These are phyloP conservation scores for Polyplosphaeria fusca DNA, from an alignment of 495 filamentous ascomycete species.

Conservation along the genomic window DNA sequence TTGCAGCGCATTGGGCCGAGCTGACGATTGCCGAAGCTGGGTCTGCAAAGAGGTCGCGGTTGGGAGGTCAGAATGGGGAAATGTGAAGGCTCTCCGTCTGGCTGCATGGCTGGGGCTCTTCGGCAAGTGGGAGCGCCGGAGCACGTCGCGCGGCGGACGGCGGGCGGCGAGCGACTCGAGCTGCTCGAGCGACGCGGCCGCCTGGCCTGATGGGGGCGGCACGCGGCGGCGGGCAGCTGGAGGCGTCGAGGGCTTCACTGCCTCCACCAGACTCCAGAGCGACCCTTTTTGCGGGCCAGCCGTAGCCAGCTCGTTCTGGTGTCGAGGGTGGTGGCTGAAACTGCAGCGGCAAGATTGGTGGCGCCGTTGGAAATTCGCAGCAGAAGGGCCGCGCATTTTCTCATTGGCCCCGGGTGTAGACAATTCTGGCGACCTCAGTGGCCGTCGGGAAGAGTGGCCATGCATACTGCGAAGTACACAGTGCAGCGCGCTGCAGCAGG, in stretches of 20 bases:
- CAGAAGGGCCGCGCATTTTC: constrained; percentile 1
- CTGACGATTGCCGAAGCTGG: background rate
- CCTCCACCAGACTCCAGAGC: too few species aligned
- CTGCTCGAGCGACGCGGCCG: background rate
- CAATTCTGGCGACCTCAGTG: constrained; percentile 3
- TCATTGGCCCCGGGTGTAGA: constrained; percentile 28
- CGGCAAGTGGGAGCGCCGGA: background rate
- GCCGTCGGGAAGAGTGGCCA: background rate
- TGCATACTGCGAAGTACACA: background rate
- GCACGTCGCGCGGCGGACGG: background rate
- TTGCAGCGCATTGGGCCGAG: background rate
- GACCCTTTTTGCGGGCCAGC: too few species aligned
- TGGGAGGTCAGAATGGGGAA: background rate
- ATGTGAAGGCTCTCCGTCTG: background rate
- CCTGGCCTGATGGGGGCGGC: background rate
- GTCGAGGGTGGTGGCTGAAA: constrained; percentile 19
- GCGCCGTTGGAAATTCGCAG: background rate
- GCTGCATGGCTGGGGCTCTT: background rate
- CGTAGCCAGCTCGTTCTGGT: too few species aligned
- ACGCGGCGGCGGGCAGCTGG: too few species aligned
- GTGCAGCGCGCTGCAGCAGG: background rate
- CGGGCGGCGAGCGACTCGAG: background rate
- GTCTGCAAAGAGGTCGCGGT: background rate
- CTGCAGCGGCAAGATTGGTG: background rate
- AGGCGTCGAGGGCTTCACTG: too few species aligned